Conservation (phyloP, 1,139 yeast species). For the Diutina siamensis region DNA sequence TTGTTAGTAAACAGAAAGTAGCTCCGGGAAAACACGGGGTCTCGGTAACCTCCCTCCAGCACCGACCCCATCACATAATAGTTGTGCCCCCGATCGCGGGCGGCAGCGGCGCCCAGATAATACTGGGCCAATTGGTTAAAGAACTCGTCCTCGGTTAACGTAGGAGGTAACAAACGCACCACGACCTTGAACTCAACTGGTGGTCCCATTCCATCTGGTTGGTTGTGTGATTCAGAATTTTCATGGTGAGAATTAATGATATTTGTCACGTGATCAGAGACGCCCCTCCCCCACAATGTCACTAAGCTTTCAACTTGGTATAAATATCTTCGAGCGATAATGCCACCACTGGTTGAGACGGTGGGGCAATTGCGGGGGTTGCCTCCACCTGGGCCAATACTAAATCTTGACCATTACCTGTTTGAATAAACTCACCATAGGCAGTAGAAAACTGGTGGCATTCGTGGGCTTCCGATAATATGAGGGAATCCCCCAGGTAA, state of each 20-base stretch:
- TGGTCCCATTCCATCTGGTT: conserved; percentile 2
- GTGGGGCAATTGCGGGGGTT: not conserved
- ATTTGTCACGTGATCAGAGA: too few species aligned
- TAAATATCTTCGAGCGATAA: not conserved
- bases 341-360: too few species aligned
- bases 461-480: not conserved
- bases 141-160: not conserved
- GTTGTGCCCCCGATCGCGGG: not conserved
- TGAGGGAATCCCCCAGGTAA: not conserved
- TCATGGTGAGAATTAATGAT: not conserved
- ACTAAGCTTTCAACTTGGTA: too few species aligned
- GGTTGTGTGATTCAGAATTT: not conserved
- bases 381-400: not conserved
- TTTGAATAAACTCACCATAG: not conserved
- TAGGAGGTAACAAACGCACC: not conserved
- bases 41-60: not conserved
- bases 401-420: not conserved
- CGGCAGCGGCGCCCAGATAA: not conserved
- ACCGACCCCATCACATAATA: not conserved
- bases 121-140: not conserved
- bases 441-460: not conserved
- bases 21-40: not conserved
- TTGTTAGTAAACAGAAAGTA: not conserved
- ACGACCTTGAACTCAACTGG: not conserved
- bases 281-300: too few species aligned